Evolutionary conservation across 75 land plant genomes (phyloP).

Genomic region (Selaginella moellendorffii): DNA sequence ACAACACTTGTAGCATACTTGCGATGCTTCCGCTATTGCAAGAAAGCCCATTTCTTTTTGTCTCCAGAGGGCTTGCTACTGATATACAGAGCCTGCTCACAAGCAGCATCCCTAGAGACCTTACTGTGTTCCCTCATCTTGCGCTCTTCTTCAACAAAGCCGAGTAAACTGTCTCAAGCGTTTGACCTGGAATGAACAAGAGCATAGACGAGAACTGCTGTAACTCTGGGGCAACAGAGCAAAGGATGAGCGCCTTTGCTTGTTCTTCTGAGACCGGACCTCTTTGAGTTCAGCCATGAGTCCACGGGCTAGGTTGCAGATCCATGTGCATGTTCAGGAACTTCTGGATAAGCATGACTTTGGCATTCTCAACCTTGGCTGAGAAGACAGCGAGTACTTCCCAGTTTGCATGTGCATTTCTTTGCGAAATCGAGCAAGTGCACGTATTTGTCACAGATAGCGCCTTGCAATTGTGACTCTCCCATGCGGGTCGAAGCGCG

Average conservation of each 20-base stretch:
- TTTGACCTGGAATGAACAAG: neutral
- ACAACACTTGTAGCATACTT: no score
- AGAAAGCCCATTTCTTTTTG: neutral
- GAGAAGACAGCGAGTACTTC: neutral
- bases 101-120: neutral
- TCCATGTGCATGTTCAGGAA: slow-evolving; percentile 6
- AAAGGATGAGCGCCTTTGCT: neutral
- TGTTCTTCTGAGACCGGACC: neutral
- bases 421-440: slow-evolving; percentile 3
- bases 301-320: neutral
- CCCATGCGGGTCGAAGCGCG: neutral
- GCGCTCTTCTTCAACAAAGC: neutral
- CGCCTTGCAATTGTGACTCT: neutral
- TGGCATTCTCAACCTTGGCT: neutral
- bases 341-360: neutral
- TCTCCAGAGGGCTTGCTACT: neutral
- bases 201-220: neutral
- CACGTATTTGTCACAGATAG: neutral
- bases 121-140: slow-evolving; percentile 6
- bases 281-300: neutral
- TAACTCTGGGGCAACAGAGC: neutral
- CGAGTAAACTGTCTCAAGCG: neutral
- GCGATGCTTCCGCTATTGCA: no score
- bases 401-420: no score
- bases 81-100: neutral